These are phyloP conservation scores for Mycena filopes DNA, from an alignment of 768 basidiomycete genomes.

Conservation along the genomic window DNA sequence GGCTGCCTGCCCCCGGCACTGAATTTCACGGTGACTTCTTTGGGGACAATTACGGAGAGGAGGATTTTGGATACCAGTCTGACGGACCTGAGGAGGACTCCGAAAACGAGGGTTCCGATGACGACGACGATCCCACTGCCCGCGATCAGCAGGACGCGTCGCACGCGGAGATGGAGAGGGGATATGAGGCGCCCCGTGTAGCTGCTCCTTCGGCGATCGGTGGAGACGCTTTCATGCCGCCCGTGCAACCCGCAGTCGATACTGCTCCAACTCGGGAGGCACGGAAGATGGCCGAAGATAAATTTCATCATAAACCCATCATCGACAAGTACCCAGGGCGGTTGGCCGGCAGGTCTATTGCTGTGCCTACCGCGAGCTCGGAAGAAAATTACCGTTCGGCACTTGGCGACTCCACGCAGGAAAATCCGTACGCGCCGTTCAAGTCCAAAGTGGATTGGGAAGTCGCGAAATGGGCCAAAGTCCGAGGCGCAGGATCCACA, in stretches of 20 bases:
- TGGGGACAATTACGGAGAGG: not conserved
- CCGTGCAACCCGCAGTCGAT: not conserved
- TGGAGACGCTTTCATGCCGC: not conserved
- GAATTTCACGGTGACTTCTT: not conserved
- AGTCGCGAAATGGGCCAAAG: constrained; percentile 51
- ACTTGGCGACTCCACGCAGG: not conserved
- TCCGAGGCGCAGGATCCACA: constrained; percentile 45
- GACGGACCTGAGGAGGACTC: not conserved
- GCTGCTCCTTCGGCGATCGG: not conserved
- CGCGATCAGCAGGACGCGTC: constrained; percentile 1
- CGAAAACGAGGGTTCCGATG: not conserved
- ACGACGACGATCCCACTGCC: constrained; percentile 2
- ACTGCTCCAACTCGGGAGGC: constrained; percentile 2
- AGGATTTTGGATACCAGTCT: not conserved
- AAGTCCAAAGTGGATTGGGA: constrained; percentile 46
- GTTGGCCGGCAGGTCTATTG: not conserved
- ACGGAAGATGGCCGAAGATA: not conserved
- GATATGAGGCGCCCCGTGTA: constrained; percentile 1
- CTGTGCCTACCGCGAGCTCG: not conserved
- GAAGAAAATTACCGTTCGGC: not conserved
- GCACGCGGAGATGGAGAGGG: not conserved
- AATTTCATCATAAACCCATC: constrained; percentile 10
- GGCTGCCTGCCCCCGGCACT: not conserved
- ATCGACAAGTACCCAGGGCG: not conserved
- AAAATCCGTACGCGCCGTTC: constrained; percentile 34